Evolutionary conservation across 2,329 filamentous ascomycete genomes (phyloP).

Genomic region (Stylonectria norvegica): DNA sequence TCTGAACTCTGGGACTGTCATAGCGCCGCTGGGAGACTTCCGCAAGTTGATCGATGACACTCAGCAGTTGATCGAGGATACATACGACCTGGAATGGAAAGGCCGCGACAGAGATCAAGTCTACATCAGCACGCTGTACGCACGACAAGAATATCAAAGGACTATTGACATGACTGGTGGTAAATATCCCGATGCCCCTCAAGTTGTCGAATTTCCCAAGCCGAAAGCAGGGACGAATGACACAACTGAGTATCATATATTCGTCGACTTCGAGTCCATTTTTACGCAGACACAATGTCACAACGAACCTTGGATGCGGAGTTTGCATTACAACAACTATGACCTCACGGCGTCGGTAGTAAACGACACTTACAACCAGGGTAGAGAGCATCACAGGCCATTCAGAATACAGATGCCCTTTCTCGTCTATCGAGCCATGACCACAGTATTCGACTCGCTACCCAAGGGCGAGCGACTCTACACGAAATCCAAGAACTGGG

Average conservation of each 20-base stretch:
- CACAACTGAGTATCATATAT: conserved; percentile 16
- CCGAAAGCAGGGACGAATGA: conserved; percentile 8
- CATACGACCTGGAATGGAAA: conserved; percentile 7
- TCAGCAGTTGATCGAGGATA: conserved; percentile 7
- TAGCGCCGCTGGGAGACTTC: conserved; percentile 21
- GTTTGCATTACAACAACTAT: conserved; percentile 40
- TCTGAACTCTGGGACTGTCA: conserved; percentile 23
- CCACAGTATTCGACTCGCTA: conserved; percentile 11
- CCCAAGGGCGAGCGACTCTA: neutral
- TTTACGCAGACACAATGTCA: conserved; percentile 50
- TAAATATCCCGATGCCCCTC: conserved; percentile 5
- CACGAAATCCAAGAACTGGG: conserved; percentile 10
- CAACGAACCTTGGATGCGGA: conserved; percentile 44
- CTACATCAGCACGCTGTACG: conserved; percentile 19
- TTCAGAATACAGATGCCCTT: conserved; percentile 22
- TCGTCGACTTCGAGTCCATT: conserved; percentile 27
- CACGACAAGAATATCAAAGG: conserved; percentile 22
- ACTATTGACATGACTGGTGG: conserved; percentile 12
- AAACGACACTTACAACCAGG: conserved; percentile 10
- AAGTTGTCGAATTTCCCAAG: conserved; percentile 8
- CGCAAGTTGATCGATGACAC: conserved; percentile 17
- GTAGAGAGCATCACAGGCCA: conserved; percentile 2
- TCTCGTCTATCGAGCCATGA: conserved; percentile 5
- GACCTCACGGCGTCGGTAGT: neutral
- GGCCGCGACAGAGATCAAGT: conserved; percentile 20